Evolutionary conservation across 148 eudicot genomes (phyloP).

Genomic region (Polygonum aviculare): DNA sequence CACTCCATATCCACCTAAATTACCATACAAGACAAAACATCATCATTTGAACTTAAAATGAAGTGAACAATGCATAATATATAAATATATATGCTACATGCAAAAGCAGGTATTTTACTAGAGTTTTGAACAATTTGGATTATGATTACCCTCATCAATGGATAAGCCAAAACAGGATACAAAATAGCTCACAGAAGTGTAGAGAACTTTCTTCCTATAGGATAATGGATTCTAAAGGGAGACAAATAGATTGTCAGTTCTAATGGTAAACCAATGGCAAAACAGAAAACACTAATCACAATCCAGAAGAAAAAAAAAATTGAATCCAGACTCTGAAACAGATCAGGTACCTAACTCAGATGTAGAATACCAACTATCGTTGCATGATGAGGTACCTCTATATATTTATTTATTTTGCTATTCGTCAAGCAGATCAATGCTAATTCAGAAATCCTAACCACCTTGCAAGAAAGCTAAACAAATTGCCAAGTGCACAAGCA

Average conservation of each 20-base stretch:
- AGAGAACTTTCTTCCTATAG: neutral
- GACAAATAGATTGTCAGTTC: neutral
- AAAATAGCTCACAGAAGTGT: neutral
- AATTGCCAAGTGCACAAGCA: neutral
- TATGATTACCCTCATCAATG: neutral
- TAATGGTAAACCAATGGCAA: neutral
- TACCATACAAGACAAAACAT: neutral
- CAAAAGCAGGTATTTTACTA: neutral
- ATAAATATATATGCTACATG: neutral
- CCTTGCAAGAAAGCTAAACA: neutral
- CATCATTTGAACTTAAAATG: neutral
- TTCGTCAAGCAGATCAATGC: neutral
- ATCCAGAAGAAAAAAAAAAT: neutral
- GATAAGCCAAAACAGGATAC: neutral
- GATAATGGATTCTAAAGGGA: neutral
- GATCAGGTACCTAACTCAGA: neutral
- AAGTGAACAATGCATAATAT: neutral
- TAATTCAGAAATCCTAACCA: neutral
- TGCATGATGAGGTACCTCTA: neutral
- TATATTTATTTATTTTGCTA: neutral
- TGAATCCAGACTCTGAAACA: neutral
- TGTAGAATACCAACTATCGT: neutral
- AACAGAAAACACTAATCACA: neutral
- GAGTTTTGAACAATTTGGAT: neutral
- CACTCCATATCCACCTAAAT: conserved; percentile 90